Evolutionary conservation across 2,329 filamentous ascomycete genomes (phyloP), one percentile per base, ranked within the genome.

Genomic region (Thermoascus crustaceus): DNA sequence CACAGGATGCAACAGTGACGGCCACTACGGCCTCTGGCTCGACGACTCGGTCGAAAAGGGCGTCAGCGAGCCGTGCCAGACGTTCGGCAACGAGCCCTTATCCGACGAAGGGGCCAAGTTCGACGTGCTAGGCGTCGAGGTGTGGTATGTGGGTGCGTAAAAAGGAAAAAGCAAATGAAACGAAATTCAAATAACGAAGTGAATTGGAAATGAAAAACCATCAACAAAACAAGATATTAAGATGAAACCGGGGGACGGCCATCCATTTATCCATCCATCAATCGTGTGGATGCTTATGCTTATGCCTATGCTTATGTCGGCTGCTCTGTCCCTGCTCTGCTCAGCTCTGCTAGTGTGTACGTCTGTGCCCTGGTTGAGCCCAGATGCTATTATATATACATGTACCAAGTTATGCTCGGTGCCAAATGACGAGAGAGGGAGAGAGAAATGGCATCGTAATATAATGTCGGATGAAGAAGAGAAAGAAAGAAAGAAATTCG

Each of bases 61-160:
- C 3, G 77, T 94, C 34, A 94, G 85, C 52, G 79, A 82, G 26
- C 72, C 76, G 3, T 94, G 87, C 56, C 80, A 85, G 42, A 98
- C 91, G 0, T 98, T 96, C 64, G 86, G 87, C 1, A 98, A 98
- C 49, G 88, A 95, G 66, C 81, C 84, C 7, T 66, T 98, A 34
- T 95, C 89, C 51, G 89, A 95, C 37, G 85, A 93, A 53, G 91
- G 89, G 1, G 78, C 80, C 41, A 94, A 94, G 58, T 98, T 96
- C 54, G 84, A 86, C 41, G 76, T 98, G 8, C 57, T 95, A 20
- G 89, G 87, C 1, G 84, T 95, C 1, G 91, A 98, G 64, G 63
- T 96, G 7, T 98, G 91, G 91, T 87, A 85, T 54, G 74, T 96
- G 48, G 89, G 91, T 17, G 54, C 61, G n/a, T 29, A 19, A 32